phyloP scores from a whole-genome alignment of 192 early-diverging fungal species.

The Coemansia sp. region DNA sequence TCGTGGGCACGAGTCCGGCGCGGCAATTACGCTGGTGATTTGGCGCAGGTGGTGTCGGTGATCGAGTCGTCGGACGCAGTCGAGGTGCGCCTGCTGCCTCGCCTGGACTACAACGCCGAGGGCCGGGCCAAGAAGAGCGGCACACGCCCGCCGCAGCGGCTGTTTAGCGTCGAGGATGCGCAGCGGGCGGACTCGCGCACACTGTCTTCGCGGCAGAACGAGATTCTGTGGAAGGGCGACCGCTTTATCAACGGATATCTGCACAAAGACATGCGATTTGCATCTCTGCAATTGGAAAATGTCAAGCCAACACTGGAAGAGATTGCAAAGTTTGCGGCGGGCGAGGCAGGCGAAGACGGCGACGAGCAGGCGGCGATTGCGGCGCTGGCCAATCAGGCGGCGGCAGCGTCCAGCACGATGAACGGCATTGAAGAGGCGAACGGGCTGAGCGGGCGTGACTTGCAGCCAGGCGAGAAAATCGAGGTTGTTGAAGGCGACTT shows the following conservation, averaged over 20 bases:
- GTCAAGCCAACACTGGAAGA: constrained; percentile 92
- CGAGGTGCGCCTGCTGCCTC: constrained; percentile 72
- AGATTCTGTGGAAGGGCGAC: constrained; percentile 61
- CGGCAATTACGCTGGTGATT: constrained; percentile 91
- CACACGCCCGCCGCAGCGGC: constrained; percentile 67
- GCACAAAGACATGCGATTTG: constrained; percentile 75
- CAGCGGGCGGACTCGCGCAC: constrained; percentile 58
- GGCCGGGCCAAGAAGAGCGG: constrained; percentile 46
- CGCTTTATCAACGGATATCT: constrained; percentile 76
- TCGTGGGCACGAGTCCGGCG: constrained; percentile 88
- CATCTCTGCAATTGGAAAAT: constrained; percentile 62
- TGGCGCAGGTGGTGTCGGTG: constrained; percentile 76
- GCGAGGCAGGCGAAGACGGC: constrained; percentile 63
- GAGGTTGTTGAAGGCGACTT: constrained; percentile 84
- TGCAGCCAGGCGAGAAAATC: constrained; percentile 81
- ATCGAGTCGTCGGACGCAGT: constrained; percentile 66
- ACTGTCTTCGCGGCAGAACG: constrained; percentile 59
- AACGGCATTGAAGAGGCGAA: constrained; percentile 47
- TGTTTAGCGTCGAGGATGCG: constrained; percentile 63
- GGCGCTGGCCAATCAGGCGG: constrained; percentile 57
- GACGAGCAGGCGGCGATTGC: constrained; percentile 64
- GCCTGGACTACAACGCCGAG: constrained; percentile 60
- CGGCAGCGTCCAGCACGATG: constrained; percentile 27
- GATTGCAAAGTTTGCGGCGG: constrained; percentile 70
- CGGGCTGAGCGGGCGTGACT: constrained; percentile 55